Evolutionary conservation across 306 rosid species (phyloP), one percentile per base, ranked within the genome.

Genomic region (Rosa chinensis): DNA sequence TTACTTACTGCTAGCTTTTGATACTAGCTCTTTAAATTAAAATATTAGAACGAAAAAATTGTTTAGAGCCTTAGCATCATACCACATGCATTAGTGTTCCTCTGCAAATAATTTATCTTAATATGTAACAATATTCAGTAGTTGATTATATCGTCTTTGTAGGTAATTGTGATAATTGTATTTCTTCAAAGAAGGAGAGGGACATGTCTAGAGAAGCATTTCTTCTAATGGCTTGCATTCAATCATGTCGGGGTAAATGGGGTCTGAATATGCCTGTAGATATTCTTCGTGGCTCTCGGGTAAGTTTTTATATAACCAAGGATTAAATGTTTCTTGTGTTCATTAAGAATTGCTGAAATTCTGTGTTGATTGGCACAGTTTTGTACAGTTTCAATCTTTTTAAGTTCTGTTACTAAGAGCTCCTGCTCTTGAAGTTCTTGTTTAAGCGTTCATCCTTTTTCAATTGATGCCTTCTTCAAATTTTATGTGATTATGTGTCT

Each of bases 111-210:
- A 40, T 74, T 43, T 67, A 25, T 49, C 50, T 21, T 55, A 39
- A 74, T 55, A 50, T 37, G 72, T 49, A 5, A 32, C 64, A 67
- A 45, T 73, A 48, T 58, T 75, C 56, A 28, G 40, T 35, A 39
- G 52, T 79, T 89, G 23, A 67, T 77, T 79, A 16, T 62, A 77
- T 70, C 73, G 70, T 87, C 56, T 49, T 84, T 76, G 78, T 77
- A 92, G 98, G 91, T 70, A 94, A 88, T 77, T 94, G 98, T 83
- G 98, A 94, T 85, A 94, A 94, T 81, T 94, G 98, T 85, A 80
- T 53, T 70, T 70, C 82, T 83, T 76, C 86, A 63, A 92, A 82
- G 88, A 87, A 82, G 86, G 89, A 89, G 83, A 84, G 91, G 37
- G 91, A 92, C 88, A 79, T 93, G 93, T 92, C 97, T 8, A 90